Percentiles rank a stretch among this genome's conserved stretches.
These are phyloP conservation scores for Niveomyces coronatus DNA, from an alignment of 2,329 filamentous ascomycete species.

Conservation along the genomic window DNA sequence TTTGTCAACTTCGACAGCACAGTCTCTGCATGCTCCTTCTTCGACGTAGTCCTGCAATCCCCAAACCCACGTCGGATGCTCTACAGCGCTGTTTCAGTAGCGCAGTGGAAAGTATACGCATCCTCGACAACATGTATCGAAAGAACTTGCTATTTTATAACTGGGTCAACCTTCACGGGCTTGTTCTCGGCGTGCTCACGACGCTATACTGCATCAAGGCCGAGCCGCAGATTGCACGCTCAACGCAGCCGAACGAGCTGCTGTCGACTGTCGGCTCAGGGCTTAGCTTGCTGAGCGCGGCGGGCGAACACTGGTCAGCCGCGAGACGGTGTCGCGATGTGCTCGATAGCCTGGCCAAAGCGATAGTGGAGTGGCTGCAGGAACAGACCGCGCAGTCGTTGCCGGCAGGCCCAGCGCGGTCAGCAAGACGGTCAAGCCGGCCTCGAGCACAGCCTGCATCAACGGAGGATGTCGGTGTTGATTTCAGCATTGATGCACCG, in stretches of 20 bases:
- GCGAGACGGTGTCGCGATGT: conserved; percentile 36
- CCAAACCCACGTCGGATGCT: conserved; percentile 30
- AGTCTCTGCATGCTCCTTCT: conserved; percentile 38
- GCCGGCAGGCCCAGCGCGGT: neutral
- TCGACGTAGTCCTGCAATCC: conserved; percentile 41
- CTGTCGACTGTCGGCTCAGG: conserved; percentile 31
- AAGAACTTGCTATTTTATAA: conserved; percentile 34
- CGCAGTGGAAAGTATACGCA: conserved; percentile 28
- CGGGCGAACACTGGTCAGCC: conserved; percentile 41
- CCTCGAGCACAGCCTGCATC: neutral
- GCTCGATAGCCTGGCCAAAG: conserved; percentile 27
- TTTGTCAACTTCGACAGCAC: conserved; percentile 37
- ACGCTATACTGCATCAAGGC: conserved; percentile 41
- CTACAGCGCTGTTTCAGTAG: conserved; percentile 33
- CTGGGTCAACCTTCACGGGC: conserved; percentile 37
- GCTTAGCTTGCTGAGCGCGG: conserved; percentile 37
- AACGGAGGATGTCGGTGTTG: too few relatives aligned
- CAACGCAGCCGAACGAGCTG: conserved; percentile 27
- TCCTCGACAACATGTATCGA: conserved; percentile 33
- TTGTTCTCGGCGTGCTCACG: conserved; percentile 37
- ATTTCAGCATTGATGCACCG: neutral
- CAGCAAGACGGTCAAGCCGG: neutral
- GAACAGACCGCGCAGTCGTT: neutral
- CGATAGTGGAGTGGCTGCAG: conserved; percentile 20
- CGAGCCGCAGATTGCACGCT: conserved; percentile 29